Base-by-base conservation (phyloP, 345 rosid species). In the Eucalyptus guilfoylei region DNA sequence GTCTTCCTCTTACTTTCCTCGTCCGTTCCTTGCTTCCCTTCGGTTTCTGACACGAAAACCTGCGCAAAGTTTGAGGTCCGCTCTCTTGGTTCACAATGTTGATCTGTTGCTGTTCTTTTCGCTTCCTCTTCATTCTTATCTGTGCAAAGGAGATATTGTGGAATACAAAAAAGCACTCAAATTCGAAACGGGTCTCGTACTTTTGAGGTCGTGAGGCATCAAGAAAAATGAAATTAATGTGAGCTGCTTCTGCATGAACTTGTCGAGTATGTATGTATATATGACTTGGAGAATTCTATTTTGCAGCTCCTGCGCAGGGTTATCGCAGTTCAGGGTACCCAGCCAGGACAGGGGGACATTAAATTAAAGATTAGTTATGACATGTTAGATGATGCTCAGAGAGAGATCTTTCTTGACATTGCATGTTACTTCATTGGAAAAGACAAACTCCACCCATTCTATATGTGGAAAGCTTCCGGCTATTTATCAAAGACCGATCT, bases 381-480 rank as follows among this genome's bases (percentile, higher is more conserved):
- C 8, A 72, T 55, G 67, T 60, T 60, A 60, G 42, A 34, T 4
- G 12, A 4, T 16, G 12, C 11, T 34, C 42, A 32, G 2, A 69
- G 4, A 32, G 42, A 15, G 12, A 69, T 69, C 24, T 69, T 69
- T 69, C 80, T 69, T 69, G 80, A 34, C 24, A 69, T 69, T 2
- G 42, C 42, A 34, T 34, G 80, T 32, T 69, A 1, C 13, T 69
- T 69, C 42, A 69, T 32, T 32, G 24, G 80, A 69, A 3, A 15
- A 32, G 4, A 4, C 2, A 69, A 0, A 32, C 80, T 32, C 42
- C 3, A 5, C 24, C 42, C 42, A 1, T 9, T 1, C 42, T 32
- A 32, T 69, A 69, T 69, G 80, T 69, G 80, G 80, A 17, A 69
- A 69, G 80, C 42, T 32, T 69, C 42, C 1, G 1, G 42, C 42